phyloP scores from a whole-genome alignment of 2,329 filamentous ascomycete species.

The Alternaria incomplexa region DNA sequence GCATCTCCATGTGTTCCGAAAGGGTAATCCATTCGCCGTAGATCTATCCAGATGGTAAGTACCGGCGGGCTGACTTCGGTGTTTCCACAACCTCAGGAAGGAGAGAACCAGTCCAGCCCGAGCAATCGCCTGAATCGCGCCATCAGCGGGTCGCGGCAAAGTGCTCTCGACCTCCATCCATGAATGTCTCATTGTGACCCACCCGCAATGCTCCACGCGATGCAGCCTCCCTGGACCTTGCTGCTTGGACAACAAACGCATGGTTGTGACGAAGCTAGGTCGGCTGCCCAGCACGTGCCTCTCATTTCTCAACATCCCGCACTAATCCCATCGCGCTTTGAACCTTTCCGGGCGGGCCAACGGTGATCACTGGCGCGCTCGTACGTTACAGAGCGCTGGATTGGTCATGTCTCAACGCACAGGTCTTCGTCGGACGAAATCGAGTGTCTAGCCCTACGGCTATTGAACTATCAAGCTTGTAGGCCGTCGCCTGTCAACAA shows the following conservation, averaged over 20 bases:
- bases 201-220: slow-evolving; percentile 4
- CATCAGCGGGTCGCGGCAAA: slow-evolving; percentile 16
- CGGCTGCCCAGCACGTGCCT: neutral
- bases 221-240: slow-evolving; percentile 8
- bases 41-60: neutral
- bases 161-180: slow-evolving; percentile 8
- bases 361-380: slow-evolving; percentile 13
- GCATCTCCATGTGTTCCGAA: slow-evolving; percentile 1
- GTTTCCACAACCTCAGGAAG: neutral
- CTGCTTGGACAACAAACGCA: neutral
- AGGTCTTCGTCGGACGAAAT: slow-evolving; percentile 17
- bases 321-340: neutral
- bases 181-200: slow-evolving; percentile 3
- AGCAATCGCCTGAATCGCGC: slow-evolving; percentile 9
- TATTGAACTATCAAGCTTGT: slow-evolving; percentile 21
- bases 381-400: slow-evolving; percentile 9
- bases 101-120: slow-evolving; percentile 2
- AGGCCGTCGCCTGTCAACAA: neutral
- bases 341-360: slow-evolving; percentile 5
- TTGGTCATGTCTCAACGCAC: slow-evolving; percentile 38
- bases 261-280: neutral
- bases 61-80: slow-evolving; percentile 4
- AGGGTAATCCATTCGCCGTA: neutral
- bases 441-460: slow-evolving; percentile 15
- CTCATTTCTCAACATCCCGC: slow-evolving; percentile 10